Percentiles rank a stretch among this genome's conserved stretches.
Evolutionary conservation across 1,139 yeast species (phyloP).

Genomic region (Yamadazyma sp.): DNA sequence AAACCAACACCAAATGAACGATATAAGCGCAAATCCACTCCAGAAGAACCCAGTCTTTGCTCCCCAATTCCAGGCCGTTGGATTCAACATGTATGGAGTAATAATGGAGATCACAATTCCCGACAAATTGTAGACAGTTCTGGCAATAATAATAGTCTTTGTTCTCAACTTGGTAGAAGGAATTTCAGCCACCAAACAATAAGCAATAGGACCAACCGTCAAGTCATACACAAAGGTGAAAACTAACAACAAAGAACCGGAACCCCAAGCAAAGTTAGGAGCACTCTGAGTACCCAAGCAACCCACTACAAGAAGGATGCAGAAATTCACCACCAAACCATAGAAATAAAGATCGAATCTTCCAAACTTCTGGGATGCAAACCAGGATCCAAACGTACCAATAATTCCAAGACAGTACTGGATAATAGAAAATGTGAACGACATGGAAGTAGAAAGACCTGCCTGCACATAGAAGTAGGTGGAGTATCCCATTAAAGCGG

Average conservation of each 20-base stretch:
- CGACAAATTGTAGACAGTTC: slow-evolving; percentile 46
- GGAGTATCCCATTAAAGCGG: slow-evolving; percentile 53
- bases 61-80: slow-evolving; percentile 55
- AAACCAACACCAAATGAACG: slow-evolving; percentile 48
- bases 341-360: slow-evolving; percentile 47
- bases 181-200: slow-evolving; percentile 56
- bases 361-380: slow-evolving; percentile 45
- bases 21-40: slow-evolving; percentile 47
- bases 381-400: slow-evolving; percentile 55
- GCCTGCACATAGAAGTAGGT: slow-evolving; percentile 55
- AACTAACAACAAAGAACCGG: slow-evolving; percentile 46
- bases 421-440: slow-evolving; percentile 48
- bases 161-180: slow-evolving; percentile 57
- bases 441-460: slow-evolving; percentile 40
- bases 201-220: slow-evolving; percentile 59
- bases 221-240: slow-evolving; percentile 52
- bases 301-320: slow-evolving; percentile 45
- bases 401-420: slow-evolving; percentile 50
- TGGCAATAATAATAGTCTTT: slow-evolving; percentile 55
- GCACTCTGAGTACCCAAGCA: slow-evolving; percentile 25
- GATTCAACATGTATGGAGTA: slow-evolving; percentile 61
- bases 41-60: slow-evolving; percentile 62
- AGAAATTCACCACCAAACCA: slow-evolving; percentile 40
- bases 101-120: slow-evolving; percentile 45
- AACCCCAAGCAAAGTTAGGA: slow-evolving; percentile 40